Percentiles rank a stretch among this genome's conserved stretches.
These are phyloP conservation scores for Globisporangium nodosum DNA, from an alignment of 352 stramenopile genomes.

Conservation along the genomic window DNA sequence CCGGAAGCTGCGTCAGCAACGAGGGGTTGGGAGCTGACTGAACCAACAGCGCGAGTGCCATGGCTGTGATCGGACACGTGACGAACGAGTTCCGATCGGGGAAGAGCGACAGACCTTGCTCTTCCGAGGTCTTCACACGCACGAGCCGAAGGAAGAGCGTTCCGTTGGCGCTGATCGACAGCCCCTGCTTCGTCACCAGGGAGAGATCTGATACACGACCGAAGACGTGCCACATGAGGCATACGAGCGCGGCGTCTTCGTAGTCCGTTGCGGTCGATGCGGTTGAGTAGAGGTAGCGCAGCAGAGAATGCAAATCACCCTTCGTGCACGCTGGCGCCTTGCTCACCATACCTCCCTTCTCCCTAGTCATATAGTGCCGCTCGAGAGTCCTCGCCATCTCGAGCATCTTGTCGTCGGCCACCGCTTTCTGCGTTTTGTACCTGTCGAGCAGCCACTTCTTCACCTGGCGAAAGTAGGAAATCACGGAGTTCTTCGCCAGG, in stretches of 20 bases:
- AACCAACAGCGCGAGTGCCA: slow-evolving; percentile 16
- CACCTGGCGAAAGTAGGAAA: no score
- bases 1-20: slow-evolving; percentile 13
- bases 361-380: slow-evolving; percentile 7
- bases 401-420: not conserved
- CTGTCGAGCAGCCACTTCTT: no score
- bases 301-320: slow-evolving; percentile 38
- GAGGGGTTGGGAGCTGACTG: slow-evolving; percentile 10
- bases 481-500: no score
- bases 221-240: slow-evolving; percentile 32
- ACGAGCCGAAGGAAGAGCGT: slow-evolving; percentile 24
- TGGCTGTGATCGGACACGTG: slow-evolving; percentile 15
- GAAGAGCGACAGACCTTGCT: slow-evolving; percentile 25
- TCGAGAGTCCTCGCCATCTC: not conserved
- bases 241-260: slow-evolving; percentile 23
- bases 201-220: slow-evolving; percentile 20
- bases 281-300: slow-evolving; percentile 20
- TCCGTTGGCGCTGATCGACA: slow-evolving; percentile 12
- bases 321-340: slow-evolving; percentile 44
- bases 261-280: slow-evolving; percentile 16
- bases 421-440: not conserved
- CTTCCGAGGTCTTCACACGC: slow-evolving; percentile 21
- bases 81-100: slow-evolving; percentile 10
- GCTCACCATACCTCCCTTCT: slow-evolving; percentile 17
- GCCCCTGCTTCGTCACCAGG: slow-evolving; percentile 18